Percentiles rank a stretch among this genome's conserved stretches.
phyloP scores from a whole-genome alignment of 352 stramenopile genomes.

The Phytophthora melonis region DNA sequence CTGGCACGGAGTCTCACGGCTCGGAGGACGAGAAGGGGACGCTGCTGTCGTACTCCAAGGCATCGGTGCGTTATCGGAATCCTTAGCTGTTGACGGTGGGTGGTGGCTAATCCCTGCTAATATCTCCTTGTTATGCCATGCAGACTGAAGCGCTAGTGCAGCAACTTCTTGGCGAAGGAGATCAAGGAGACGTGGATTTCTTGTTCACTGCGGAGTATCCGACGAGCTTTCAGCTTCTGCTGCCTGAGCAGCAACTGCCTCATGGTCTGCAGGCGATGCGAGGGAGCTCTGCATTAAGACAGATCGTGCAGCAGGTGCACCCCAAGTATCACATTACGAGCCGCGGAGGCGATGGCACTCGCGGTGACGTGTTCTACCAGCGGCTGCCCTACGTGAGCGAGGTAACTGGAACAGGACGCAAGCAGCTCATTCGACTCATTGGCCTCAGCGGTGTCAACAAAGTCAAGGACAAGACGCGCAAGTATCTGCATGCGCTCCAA shows the following conservation, averaged over 20 bases:
- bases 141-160: slow-evolving; percentile 30
- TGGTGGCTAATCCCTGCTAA: background rate
- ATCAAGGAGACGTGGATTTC: slow-evolving; percentile 63
- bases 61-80: slow-evolving; percentile 23
- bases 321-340: slow-evolving; percentile 86
- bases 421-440: slow-evolving; percentile 80
- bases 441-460: slow-evolving; percentile 65
- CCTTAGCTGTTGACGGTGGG: background rate
- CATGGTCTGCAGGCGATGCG: slow-evolving; percentile 48
- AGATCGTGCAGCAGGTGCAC: slow-evolving; percentile 54
- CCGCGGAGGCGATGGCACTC: slow-evolving; percentile 43
- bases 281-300: slow-evolving; percentile 37
- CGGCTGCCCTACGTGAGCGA: slow-evolving; percentile 83
- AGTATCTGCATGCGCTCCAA: slow-evolving; percentile 84
- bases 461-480: slow-evolving; percentile 77
- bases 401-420: slow-evolving; percentile 44
- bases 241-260: slow-evolving; percentile 70
- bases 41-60: slow-evolving; percentile 44
- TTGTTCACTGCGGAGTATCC: slow-evolving; percentile 69
- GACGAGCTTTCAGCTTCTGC: slow-evolving; percentile 58
- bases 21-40: slow-evolving; percentile 39
- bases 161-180: too few species aligned
- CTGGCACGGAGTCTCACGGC: slow-evolving; percentile 35
- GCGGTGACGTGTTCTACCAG: slow-evolving; percentile 76
- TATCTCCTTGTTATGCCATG: background rate